These are phyloP conservation scores for Calendula officinalis DNA, from an alignment of 129 eudicot species.

Conservation along the genomic window DNA sequence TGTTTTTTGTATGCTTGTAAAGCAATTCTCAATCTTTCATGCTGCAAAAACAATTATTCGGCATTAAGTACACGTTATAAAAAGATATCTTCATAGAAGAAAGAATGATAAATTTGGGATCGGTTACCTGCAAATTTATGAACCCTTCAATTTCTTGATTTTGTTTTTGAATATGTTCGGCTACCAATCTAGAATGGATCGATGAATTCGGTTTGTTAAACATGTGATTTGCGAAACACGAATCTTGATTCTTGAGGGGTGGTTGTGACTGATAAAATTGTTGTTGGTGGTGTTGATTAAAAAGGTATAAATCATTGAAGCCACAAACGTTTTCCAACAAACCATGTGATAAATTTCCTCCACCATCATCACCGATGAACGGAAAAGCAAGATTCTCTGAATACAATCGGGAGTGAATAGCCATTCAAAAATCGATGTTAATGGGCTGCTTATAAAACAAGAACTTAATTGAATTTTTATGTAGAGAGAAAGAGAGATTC, in stretches of 20 bases:
- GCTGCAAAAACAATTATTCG: too few species aligned
- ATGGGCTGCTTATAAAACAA: constrained; percentile 8
- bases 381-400: constrained; percentile 53
- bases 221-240: constrained; percentile 9
- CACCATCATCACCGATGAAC: constrained; percentile 32
- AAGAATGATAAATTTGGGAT: background rate
- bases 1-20: constrained; percentile 63
- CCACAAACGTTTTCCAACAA: constrained; percentile 43
- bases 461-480: constrained; percentile 15
- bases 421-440: constrained; percentile 50
- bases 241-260: constrained; percentile 23
- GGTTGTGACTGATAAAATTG: constrained; percentile 25
- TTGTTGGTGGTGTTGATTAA: constrained; percentile 48
- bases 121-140: constrained; percentile 70
- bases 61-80: too few species aligned
- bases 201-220: constrained; percentile 15
- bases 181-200: constrained; percentile 34
- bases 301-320: constrained; percentile 40
- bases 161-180: constrained; percentile 52
- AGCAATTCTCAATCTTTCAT: constrained; percentile 60
- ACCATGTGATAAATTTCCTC: constrained; percentile 37
- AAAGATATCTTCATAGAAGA: too few species aligned
- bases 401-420: constrained; percentile 65
- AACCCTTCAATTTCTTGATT: constrained; percentile 57
- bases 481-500: constrained; percentile 18